Percentiles rank a stretch among this genome's conserved stretches.
Conservation (phyloP, 129 eudicot species). For the Artemisia annua region DNA sequence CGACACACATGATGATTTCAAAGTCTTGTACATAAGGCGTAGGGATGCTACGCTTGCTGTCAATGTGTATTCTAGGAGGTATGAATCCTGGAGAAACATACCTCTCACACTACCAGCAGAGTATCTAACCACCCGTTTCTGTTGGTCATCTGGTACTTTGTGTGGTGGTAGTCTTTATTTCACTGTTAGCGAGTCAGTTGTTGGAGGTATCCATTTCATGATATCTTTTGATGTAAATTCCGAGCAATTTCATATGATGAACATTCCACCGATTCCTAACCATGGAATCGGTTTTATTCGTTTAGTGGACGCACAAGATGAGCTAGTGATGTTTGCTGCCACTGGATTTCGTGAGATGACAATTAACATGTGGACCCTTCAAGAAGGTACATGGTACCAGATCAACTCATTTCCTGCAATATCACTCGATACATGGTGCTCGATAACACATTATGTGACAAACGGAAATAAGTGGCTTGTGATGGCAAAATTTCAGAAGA, state of each 20-base stretch:
- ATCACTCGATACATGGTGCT: no score
- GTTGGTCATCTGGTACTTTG: neutral
- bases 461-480: no score
- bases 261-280: neutral
- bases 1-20: neutral
- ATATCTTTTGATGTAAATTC: neutral
- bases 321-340: no score
- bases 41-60: neutral
- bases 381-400: no score
- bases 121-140: neutral
- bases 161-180: neutral
- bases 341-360: no score
- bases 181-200: neutral
- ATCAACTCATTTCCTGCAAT: no score
- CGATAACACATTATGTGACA: no score
- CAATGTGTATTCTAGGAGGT: neutral
- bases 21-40: neutral
- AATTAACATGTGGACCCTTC: no score
- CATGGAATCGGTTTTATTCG: no score
- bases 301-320: no score
- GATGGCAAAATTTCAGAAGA: no score
- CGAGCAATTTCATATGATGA: neutral
- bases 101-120: neutral
- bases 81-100: no score
- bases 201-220: neutral